Base-by-base conservation (phyloP, 2,329 filamentous ascomycete species). In the Clathrospora elynae region DNA sequence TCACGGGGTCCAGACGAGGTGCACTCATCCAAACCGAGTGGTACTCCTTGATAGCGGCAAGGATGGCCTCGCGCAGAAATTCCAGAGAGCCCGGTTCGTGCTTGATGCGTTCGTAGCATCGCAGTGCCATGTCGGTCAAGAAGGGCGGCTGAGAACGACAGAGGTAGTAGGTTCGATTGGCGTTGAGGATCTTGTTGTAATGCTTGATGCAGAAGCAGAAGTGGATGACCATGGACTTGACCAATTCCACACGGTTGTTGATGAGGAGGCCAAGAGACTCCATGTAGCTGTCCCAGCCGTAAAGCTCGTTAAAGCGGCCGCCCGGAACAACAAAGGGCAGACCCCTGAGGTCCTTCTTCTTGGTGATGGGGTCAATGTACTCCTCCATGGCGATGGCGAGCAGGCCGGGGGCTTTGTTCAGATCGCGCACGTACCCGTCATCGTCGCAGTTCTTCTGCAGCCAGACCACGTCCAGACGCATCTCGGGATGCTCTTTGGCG, bases 271-370 rank as follows among this genome's bases (percentile, higher is more conserved):
- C 93, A 3, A 97, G 78, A 4, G 92, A 93, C 69, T 92, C 89
- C 90, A 99, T 97, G 76, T 97, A 99, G 68, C 90, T 96, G 72
- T 99, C 93, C 93, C 93, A 99, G 32, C 92, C 92, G 67, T 99
- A 99, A 14, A 99, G 74, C 71, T 99, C 93, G 71, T 99, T 99
- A 83, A 99, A 99, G 19, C 93, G 84, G 16, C 93, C 93, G 46
- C 93, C 93, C 0, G 93, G 93, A 3, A 99, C 93, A n/a, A 97
- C 90, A 60, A 97, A 99, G 0, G 93, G 92, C 45, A 95, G 78
- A 3, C 93, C 93, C 23, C 80, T 79, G 26, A 95, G 75, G 3
- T 86, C 86, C 49, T 81, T 83, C 66, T 87, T 78, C 25, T 85
- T 85, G 3, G 87, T 87, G 16, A 75, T 74, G 4, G 82, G 80